Percentiles rank a stretch among this genome's conserved stretches.
phyloP scores from a whole-genome alignment of 2,329 filamentous ascomycete species.

The Alternaria triticina region DNA sequence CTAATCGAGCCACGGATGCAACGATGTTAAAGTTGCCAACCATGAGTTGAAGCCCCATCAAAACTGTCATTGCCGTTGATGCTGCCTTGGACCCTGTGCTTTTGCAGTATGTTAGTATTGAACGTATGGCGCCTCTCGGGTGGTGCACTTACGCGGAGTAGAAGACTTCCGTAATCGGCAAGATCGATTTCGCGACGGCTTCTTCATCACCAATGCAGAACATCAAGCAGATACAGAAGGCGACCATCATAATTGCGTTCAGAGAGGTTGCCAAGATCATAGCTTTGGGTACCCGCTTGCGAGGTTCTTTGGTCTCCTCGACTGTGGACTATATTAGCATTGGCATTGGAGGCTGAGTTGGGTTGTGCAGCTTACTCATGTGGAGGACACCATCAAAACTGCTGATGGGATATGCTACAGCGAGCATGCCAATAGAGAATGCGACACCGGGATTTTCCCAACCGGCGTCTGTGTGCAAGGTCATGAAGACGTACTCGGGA shows the following conservation, averaged over 20 bases:
- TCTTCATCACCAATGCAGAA: constrained; percentile 51
- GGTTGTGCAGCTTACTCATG: constrained; percentile 14
- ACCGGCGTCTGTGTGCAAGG: constrained; percentile 50
- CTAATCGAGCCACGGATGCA: constrained; percentile 29
- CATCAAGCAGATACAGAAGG: constrained; percentile 51
- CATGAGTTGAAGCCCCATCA: constrained; percentile 19
- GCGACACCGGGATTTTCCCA: constrained; percentile 52
- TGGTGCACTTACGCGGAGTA: constrained; percentile 21
- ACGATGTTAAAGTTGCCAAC: constrained; percentile 40
- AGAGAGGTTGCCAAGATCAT: constrained; percentile 52
- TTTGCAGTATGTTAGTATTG: neutral
- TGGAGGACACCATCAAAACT: constrained; percentile 56
- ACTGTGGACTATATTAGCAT: constrained; percentile 5
- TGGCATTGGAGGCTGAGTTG: too few relatives aligned
- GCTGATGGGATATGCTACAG: constrained; percentile 38
- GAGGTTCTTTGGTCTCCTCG: constrained; percentile 27
- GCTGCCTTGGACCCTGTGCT: constrained; percentile 42
- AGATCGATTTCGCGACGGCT: constrained; percentile 9
- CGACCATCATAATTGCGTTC: constrained; percentile 50
- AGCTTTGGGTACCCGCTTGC: constrained; percentile 23
- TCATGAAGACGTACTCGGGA: constrained; percentile 50
- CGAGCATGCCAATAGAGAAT: constrained; percentile 44
- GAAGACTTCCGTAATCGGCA: constrained; percentile 46
- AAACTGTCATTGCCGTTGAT: constrained; percentile 19
- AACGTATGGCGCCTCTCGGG: neutral